Base-by-base conservation (phyloP, 1,284 basidiomycete genomes). In the Trichosporon coremiiforme region DNA sequence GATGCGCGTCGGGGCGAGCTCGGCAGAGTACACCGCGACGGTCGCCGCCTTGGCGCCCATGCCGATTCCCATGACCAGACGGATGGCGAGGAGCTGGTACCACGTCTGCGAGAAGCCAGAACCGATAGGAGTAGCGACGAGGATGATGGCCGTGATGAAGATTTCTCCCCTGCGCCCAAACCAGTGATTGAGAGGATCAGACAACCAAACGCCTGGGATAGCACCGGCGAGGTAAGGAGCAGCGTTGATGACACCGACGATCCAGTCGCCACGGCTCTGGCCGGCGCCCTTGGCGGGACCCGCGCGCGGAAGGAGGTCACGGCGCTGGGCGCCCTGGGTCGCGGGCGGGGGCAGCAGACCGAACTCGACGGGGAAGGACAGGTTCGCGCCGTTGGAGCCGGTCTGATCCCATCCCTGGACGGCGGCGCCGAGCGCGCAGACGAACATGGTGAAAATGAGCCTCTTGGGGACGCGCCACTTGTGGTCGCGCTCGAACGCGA, bases 141-240 rank as follows among this genome's bases (percentile, higher is more conserved):
- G 85, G 50, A 88, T 76, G 10, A 88, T 86, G 31, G 87, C 89
- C 63, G 88, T 87, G 80, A 90, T 75, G 78, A 92, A 92, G 70
- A 92, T 88, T 8, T 87, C 87, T 13, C 90, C 90, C 60, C 90
- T 87, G 74, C 90, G 88, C 53, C 89, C 86, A 66, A 86, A 79
- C 33, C 68, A 78, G 70, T 85, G 84, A 79, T 92, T 93, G 66
- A 92, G 84, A 6, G 91, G 91, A 63, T 89, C 88, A 0, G 90
- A 89, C 57, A 92, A 80, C 90, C 91, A 91, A 80, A 84, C 84
- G 62, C 71, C 75, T 31, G 73, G 65, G 47, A 76, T 53, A 2
- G 73, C 68, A 0, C 74, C 66, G 13, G 66, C 69, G 25, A 77
- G 67, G 67, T 76, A 79, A 10, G 75, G 74, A 0, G 69, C 74